Percentiles rank a stretch among this genome's conserved stretches.
Evolutionary conservation across 192 early-diverging fungal species (phyloP).

Genomic region (Backusella westeae): DNA sequence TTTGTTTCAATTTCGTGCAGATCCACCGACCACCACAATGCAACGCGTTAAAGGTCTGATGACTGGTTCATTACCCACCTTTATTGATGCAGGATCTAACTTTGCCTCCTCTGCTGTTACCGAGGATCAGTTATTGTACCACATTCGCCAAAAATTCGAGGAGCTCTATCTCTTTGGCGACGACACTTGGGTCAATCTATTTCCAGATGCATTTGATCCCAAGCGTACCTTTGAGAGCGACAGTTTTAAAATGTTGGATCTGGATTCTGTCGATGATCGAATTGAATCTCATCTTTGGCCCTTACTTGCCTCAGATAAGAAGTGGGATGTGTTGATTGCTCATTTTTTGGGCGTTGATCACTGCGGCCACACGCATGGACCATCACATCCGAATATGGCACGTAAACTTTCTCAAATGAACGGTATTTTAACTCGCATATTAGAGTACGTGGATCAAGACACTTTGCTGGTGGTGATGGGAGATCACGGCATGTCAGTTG

Average conservation of each 20-base stretch:
- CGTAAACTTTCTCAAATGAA: constrained; percentile 88
- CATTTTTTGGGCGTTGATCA: constrained; percentile 98
- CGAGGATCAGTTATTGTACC: constrained; percentile 74
- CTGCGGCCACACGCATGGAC: constrained; percentile 90
- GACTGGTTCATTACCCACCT: constrained; percentile 80
- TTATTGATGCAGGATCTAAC: constrained; percentile 80
- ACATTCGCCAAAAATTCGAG: constrained; percentile 26
- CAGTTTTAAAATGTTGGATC: constrained; percentile 80
- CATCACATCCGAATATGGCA: constrained; percentile 83
- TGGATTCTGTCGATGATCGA: constrained; percentile 92
- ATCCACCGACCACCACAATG: constrained; percentile 82
- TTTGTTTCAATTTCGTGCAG: constrained; percentile 70
- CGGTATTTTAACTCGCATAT: constrained; percentile 61
- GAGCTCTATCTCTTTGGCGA: constrained; percentile 87
- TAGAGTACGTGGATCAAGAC: constrained; percentile 66
- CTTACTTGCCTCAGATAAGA: constrained; percentile 25
- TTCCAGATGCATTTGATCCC: constrained; percentile 53
- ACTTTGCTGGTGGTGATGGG: constrained; percentile 90
- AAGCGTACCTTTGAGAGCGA: constrained; percentile 59
- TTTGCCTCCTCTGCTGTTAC: constrained; percentile 71
- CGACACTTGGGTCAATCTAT: constrained; percentile 94
- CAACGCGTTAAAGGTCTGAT: constrained; percentile 80
- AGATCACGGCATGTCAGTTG: constrained; percentile 95
- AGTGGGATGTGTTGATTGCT: constrained; percentile 84
- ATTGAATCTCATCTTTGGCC: constrained; percentile 62